Conservation (phyloP, 441 rosid genomes). For the Gossypium gossypioides region DNA sequence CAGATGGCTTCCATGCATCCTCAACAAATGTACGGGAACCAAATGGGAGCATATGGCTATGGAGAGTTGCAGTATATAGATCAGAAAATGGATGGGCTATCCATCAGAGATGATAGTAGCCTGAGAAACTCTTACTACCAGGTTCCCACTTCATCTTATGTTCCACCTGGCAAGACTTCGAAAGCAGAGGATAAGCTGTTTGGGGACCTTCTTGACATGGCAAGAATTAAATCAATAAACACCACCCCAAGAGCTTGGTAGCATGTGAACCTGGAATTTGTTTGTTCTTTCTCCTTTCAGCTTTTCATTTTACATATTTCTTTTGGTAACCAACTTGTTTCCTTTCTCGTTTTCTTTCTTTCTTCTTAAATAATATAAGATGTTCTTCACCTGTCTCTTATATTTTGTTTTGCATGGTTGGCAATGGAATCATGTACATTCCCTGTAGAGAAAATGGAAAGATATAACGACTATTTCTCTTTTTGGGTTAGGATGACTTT, state of each 20-base stretch:
- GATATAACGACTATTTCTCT: background rate
- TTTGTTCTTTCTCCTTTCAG: constrained; percentile 10
- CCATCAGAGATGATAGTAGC: constrained; percentile 53
- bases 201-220: constrained; percentile 89
- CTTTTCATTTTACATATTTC: background rate
- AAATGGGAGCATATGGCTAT: constrained; percentile 63
- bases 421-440: constrained; percentile 39
- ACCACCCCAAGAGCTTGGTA: constrained; percentile 62
- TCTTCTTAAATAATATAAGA: constrained; percentile 6
- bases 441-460: constrained; percentile 32
- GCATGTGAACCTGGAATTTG: constrained; percentile 43
- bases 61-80: constrained; percentile 61
- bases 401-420: constrained; percentile 26
- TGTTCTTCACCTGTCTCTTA: constrained; percentile 17
- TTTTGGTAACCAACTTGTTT: constrained; percentile 17
- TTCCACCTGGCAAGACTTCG: constrained; percentile 48
- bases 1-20: constrained; percentile 53
- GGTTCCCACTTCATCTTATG: constrained; percentile 51
- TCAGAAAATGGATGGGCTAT: constrained; percentile 69
- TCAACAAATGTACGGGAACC: constrained; percentile 69
- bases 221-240: constrained; percentile 66
- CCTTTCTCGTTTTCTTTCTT: constrained; percentile 1
- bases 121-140: constrained; percentile 40
- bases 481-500: constrained; percentile 12
- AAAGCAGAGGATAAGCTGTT: constrained; percentile 92